A percentile compares a stretch with the other conserved stretches of the same genome.
These are phyloP conservation scores for Hyphopichia fennica DNA, from an alignment of 1,139 yeast species.

Conservation along the genomic window DNA sequence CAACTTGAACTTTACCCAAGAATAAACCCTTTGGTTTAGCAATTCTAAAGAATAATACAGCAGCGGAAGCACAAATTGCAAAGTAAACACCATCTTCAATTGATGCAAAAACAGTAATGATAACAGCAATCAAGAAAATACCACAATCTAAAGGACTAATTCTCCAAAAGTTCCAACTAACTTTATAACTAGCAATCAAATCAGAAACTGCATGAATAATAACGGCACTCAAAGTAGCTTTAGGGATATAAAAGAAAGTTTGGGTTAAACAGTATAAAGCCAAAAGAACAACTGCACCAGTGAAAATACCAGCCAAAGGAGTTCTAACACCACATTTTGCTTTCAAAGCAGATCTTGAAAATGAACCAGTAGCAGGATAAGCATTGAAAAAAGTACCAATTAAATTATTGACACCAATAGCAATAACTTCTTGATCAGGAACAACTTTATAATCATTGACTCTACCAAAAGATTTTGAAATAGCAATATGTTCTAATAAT, in stretches of 20 bases:
- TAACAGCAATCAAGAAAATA: constrained; percentile 73
- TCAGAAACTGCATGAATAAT: constrained; percentile 96
- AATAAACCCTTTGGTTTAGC: constrained; percentile 83
- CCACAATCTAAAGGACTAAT: constrained; percentile 75
- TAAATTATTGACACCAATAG: constrained; percentile 89
- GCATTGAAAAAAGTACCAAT: constrained; percentile 91
- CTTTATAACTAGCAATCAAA: constrained; percentile 70
- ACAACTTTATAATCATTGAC: constrained; percentile 85
- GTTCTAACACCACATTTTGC: constrained; percentile 96
- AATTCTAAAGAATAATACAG: constrained; percentile 67
- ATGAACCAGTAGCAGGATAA: constrained; percentile 95
- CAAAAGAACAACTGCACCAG: constrained; percentile 84
- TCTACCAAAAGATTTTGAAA: constrained; percentile 91
- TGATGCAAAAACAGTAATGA: constrained; percentile 76
- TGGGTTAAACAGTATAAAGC: constrained; percentile 83
- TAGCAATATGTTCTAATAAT: constrained; percentile 89
- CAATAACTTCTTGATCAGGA: constrained; percentile 92
- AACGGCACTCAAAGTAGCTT: constrained; percentile 81
- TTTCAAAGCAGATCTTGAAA: constrained; percentile 90
- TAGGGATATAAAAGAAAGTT: constrained; percentile 87
- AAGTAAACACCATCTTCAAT: constrained; percentile 91
- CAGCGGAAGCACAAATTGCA: constrained; percentile 83
- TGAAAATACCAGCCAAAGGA: constrained; percentile 88
- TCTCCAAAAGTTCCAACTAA: constrained; percentile 74
- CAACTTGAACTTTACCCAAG: constrained; percentile 72